phyloP scores from a whole-genome alignment of 768 basidiomycete genomes.

The Termitomyces sp. region DNA sequence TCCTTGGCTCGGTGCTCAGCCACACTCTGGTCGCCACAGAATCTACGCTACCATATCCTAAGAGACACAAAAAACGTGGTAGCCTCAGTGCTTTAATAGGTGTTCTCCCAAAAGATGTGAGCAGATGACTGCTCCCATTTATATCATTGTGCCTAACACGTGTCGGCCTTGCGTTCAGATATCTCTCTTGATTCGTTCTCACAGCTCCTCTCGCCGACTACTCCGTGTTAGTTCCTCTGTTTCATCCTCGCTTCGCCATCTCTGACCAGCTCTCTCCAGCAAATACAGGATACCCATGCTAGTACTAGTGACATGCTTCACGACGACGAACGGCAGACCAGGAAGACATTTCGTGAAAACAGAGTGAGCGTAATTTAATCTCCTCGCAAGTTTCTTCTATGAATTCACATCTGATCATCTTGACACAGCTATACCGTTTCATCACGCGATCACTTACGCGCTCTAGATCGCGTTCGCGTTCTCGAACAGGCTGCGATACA shows the following conservation, averaged over 20 bases:
- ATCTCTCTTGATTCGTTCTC: conserved; percentile 38
- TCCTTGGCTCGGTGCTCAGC: conserved; percentile 7
- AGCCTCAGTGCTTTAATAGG: conserved; percentile 26
- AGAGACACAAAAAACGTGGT: conserved; percentile 10
- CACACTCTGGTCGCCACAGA: conserved; percentile 6
- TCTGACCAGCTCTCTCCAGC: conserved; percentile 1
- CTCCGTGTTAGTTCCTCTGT: conserved; percentile 23
- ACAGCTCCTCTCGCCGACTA: conserved; percentile 29
- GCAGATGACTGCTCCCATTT: conserved; percentile 13
- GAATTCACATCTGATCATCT: conserved; percentile 8
- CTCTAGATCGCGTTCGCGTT: conserved; percentile 61
- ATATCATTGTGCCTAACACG: conserved; percentile 42
- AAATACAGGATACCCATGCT: conserved; percentile 7
- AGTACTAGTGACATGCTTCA: conserved; percentile 13
- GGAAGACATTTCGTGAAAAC: conserved; percentile 42
- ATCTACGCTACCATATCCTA: conserved; percentile 10
- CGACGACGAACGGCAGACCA: conserved; percentile 36
- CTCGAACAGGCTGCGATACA: conserved; percentile 26
- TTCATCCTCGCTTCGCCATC: neutral
- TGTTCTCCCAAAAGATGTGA: conserved; percentile 28
- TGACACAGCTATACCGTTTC: conserved; percentile 55
- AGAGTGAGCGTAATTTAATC: conserved; percentile 30
- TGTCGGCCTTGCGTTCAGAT: conserved; percentile 35
- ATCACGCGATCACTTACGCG: conserved; percentile 46
- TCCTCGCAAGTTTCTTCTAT: conserved; percentile 2